Percentiles rank a stretch among this genome's conserved stretches.
These are phyloP conservation scores for Phytophthora pini DNA, from an alignment of 352 stramenopile species.

Conservation along the genomic window DNA sequence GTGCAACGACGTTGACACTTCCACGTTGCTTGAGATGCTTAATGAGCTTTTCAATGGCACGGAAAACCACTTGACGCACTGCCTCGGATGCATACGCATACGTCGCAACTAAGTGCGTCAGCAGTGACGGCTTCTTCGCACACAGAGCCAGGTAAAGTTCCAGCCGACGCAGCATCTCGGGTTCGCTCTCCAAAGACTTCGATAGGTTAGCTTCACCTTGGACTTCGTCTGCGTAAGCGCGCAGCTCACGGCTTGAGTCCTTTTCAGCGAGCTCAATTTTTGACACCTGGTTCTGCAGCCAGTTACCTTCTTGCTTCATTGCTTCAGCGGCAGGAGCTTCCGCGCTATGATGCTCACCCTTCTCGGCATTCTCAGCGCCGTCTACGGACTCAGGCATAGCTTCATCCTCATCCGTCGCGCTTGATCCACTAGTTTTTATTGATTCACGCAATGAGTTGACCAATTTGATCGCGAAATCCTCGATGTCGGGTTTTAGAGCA, in stretches of 20 bases:
- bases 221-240: conserved; percentile 49
- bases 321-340: conserved; percentile 9
- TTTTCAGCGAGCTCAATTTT: conserved; percentile 35
- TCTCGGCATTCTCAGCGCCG: conserved; percentile 16
- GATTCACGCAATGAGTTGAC: conserved; percentile 57
- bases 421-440: conserved; percentile 10
- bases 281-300: conserved; percentile 40
- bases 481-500: conserved; percentile 60
- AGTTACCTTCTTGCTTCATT: conserved; percentile 15
- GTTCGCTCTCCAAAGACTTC: conserved; percentile 49
- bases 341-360: background rate
- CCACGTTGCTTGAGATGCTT: conserved; percentile 82
- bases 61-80: conserved; percentile 76
- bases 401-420: conserved; percentile 33
- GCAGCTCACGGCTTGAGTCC: conserved; percentile 39
- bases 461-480: conserved; percentile 65
- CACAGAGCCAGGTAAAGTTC: conserved; percentile 79
- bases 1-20: conserved; percentile 62
- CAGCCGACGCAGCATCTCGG: conserved; percentile 70
- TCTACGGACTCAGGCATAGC: conserved; percentile 25
- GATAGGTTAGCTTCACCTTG: conserved; percentile 46
- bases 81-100: conserved; percentile 67
- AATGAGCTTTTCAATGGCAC: conserved; percentile 86
- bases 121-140: conserved; percentile 74
- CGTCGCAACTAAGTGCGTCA: conserved; percentile 62